Evolutionary conservation across 1,284 basidiomycete genomes (phyloP).

Genomic region (Ustilago hordei): DNA sequence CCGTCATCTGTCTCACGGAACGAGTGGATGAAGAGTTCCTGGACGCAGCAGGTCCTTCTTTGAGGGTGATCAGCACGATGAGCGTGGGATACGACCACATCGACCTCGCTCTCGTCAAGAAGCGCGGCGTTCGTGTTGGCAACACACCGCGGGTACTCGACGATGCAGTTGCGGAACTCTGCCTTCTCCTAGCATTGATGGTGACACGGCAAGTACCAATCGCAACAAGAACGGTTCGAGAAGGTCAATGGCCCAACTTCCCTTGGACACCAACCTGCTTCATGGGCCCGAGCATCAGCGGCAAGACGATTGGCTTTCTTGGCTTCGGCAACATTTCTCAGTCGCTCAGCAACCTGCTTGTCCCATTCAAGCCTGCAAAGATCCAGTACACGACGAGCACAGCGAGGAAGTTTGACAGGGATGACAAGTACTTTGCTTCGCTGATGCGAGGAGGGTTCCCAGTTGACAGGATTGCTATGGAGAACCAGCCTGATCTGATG

Average conservation of each 20-base stretch:
- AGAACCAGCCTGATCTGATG: constrained; percentile 50
- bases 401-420: constrained; percentile 43
- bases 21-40: constrained; percentile 75
- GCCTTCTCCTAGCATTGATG: constrained; percentile 90
- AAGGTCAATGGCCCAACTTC: constrained; percentile 77
- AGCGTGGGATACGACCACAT: constrained; percentile 79
- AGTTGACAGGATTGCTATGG: constrained; percentile 30
- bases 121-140: constrained; percentile 80
- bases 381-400: constrained; percentile 57
- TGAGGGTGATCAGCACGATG: constrained; percentile 88
- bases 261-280: constrained; percentile 79
- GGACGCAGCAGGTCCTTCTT: constrained; percentile 70
- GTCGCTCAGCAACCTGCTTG: constrained; percentile 40
- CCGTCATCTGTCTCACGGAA: constrained; percentile 80
- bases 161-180: constrained; percentile 89
- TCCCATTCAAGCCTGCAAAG: constrained; percentile 46
- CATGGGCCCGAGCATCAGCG: constrained; percentile 77
- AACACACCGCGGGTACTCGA: constrained; percentile 92
- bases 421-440: constrained; percentile 39
- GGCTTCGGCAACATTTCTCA: constrained; percentile 84
- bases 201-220: constrained; percentile 80
- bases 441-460: constrained; percentile 37
- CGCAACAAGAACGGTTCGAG: constrained; percentile 77
- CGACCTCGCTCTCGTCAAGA: constrained; percentile 76
- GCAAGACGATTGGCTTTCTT: constrained; percentile 83